Conservation (phyloP, 2,329 filamentous ascomycete genomes). For the Alternaria sp. region DNA sequence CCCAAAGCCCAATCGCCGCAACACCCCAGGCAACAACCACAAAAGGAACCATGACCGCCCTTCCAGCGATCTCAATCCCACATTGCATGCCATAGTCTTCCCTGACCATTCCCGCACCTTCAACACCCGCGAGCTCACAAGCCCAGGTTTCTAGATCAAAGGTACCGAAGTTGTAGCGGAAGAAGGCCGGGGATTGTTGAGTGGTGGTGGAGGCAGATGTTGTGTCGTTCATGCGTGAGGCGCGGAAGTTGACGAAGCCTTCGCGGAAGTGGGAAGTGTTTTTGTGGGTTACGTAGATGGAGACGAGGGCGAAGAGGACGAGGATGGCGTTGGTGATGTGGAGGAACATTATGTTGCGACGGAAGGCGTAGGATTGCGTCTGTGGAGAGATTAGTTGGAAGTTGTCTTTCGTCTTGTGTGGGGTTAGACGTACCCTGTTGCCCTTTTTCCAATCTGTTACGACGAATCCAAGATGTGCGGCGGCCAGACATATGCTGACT, state of each 20-base stretch:
- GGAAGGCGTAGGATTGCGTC: constrained; percentile 43
- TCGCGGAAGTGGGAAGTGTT: constrained; percentile 36
- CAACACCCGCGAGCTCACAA: constrained; percentile 35
- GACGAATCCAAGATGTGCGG: constrained; percentile 32
- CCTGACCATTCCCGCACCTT: constrained; percentile 31
- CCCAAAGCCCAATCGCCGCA: constrained; percentile 28
- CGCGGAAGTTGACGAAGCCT: constrained; percentile 33
- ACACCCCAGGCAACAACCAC: constrained; percentile 29
- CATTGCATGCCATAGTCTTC: constrained; percentile 41
- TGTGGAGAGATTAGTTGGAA: neutral
- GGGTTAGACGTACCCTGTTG: constrained; percentile 23
- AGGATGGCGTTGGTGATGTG: constrained; percentile 39
- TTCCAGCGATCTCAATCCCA: constrained; percentile 34
- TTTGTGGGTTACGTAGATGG: constrained; percentile 39
- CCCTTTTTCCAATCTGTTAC: constrained; percentile 34
- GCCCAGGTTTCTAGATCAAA: constrained; percentile 48
- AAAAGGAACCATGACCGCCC: constrained; percentile 40
- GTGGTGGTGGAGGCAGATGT: neutral
- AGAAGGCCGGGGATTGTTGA: constrained; percentile 12
- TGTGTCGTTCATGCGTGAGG: constrained; percentile 23
- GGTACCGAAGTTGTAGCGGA: constrained; percentile 41
- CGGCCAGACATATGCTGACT: constrained; percentile 28
- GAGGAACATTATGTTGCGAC: constrained; percentile 43
- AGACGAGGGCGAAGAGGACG: constrained; percentile 41
- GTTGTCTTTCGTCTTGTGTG: neutral